phyloP scores from a whole-genome alignment of 2,329 filamentous ascomycete genomes.

The Claviceps purpurea region DNA sequence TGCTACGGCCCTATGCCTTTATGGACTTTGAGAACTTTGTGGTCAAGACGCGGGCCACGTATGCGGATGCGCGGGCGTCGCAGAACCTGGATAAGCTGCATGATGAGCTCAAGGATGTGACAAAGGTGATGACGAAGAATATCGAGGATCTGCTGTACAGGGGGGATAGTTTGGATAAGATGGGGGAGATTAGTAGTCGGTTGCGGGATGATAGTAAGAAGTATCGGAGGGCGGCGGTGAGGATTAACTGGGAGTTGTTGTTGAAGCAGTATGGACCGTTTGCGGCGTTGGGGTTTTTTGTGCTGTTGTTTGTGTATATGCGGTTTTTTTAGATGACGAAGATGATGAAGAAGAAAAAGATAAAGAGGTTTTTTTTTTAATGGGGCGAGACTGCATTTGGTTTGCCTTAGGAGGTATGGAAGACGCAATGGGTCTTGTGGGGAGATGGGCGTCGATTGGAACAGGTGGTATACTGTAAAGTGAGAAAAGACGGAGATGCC shows the following conservation, averaged over 20 bases:
- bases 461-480: too few species aligned
- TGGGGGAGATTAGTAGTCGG: constrained; percentile 86
- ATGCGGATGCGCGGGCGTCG: constrained; percentile 80
- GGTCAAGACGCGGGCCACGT: constrained; percentile 79
- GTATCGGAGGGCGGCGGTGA: constrained; percentile 81
- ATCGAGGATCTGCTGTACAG: constrained; percentile 95
- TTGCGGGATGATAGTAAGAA: constrained; percentile 88
- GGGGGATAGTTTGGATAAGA: constrained; percentile 85
- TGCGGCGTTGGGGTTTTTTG: constrained; percentile 65
- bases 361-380: background rate
- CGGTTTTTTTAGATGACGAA: constrained; percentile 60
- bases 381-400: background rate
- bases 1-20: constrained; percentile 83
- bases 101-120: constrained; percentile 93
- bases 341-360: background rate
- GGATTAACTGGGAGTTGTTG: constrained; percentile 96
- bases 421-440: too few species aligned
- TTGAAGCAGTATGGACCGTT: constrained; percentile 95
- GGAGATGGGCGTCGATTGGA: too few species aligned
- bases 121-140: constrained; percentile 99
- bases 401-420: too few species aligned
- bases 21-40: constrained; percentile 99
- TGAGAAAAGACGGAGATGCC: too few species aligned
- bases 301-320: constrained; percentile 82
- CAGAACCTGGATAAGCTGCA: constrained; percentile 93